phyloP scores from a whole-genome alignment of 169 alveolate species.

The Plasmodium relictum region DNA sequence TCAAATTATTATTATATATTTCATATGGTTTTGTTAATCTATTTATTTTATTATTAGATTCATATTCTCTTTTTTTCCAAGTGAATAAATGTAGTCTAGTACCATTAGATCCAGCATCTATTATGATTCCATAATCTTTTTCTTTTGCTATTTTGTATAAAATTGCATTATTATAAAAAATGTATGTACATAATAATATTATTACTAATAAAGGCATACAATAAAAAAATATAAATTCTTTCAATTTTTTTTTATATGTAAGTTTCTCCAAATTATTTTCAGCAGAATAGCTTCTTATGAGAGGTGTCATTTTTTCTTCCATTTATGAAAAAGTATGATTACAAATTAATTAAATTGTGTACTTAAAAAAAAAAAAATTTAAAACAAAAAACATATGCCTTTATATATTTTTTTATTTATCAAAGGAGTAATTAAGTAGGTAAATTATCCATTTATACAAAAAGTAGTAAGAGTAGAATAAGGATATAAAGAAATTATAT shows the following conservation, averaged over 20 bases:
- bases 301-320: background rate
- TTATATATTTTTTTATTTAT: too few species aligned
- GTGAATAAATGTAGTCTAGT: background rate
- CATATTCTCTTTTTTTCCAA: slow-evolving; percentile 3
- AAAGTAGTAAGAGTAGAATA: too few species aligned
- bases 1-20: background rate
- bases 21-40: background rate
- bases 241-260: background rate
- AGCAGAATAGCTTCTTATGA: background rate
- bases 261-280: background rate
- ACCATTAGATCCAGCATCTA: slow-evolving; percentile 11
- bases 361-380: too few species aligned
- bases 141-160: background rate
- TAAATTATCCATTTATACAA: too few species aligned
- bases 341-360: too few species aligned
- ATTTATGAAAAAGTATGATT: background rate
- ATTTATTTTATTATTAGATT: background rate
- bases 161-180: background rate
- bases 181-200: background rate
- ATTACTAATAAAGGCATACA: background rate
- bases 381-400: too few species aligned
- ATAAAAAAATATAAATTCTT: background rate
- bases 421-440: too few species aligned
- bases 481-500: too few species aligned
- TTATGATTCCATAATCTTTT: slow-evolving; percentile 4